Percentiles rank a stretch among this genome's conserved stretches.
Conservation (phyloP, 106 monocot genomes). For the Vanilla planifolia region DNA sequence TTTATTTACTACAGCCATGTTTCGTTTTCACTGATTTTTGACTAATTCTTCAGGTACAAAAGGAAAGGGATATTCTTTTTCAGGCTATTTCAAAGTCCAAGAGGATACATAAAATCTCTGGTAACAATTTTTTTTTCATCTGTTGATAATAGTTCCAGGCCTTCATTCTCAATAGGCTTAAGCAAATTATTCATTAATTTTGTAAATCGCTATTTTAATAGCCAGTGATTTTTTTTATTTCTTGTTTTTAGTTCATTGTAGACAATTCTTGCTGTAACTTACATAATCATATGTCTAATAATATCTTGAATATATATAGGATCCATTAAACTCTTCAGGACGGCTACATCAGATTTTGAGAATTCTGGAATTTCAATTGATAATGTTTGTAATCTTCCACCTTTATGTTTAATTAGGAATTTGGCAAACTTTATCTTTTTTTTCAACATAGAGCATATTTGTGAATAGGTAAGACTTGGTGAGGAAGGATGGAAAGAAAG, state of each 20-base stretch:
- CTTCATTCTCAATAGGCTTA: background rate
- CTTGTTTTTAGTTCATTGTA: too few species aligned
- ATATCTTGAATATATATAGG: background rate
- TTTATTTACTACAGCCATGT: too few species aligned
- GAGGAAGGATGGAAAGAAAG: conserved; percentile 18
- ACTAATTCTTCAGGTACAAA: conserved; percentile 11
- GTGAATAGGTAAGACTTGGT: conserved; percentile 8
- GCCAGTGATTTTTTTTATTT: background rate
- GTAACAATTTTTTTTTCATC: background rate
- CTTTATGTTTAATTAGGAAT: background rate
- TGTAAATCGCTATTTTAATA: background rate
- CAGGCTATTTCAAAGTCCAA: background rate
- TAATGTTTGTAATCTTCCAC: background rate
- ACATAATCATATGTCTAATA: too few species aligned
- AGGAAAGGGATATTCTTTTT: conserved; percentile 10
- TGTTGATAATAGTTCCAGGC: background rate
- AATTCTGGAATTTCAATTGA: background rate
- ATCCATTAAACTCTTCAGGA: background rate
- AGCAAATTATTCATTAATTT: conserved; percentile 1
- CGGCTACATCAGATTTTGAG: background rate
- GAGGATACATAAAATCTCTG: background rate
- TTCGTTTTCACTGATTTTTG: background rate
- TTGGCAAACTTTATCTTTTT: background rate
- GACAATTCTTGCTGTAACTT: background rate
- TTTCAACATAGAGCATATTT: background rate